phyloP scores from a whole-genome alignment of 2,329 filamentous ascomycete species.

The Verticillium nubilum region DNA sequence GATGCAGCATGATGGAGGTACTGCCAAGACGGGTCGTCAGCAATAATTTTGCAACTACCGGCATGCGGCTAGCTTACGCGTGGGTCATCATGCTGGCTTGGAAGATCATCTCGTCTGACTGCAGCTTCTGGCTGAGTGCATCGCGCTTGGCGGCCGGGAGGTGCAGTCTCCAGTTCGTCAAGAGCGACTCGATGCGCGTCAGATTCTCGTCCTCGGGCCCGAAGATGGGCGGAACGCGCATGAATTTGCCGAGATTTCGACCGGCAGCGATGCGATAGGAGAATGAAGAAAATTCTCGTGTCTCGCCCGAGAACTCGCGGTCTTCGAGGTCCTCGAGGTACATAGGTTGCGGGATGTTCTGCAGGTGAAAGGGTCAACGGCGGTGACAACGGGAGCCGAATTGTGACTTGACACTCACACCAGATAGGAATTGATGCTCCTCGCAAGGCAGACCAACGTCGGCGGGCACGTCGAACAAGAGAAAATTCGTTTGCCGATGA shows the following conservation, averaged over 20 bases:
- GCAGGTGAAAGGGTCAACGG: background rate
- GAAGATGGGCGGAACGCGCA: conserved; percentile 49
- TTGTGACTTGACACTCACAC: conserved; percentile 36
- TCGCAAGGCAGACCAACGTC: conserved; percentile 77
- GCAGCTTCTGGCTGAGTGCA: conserved; percentile 62
- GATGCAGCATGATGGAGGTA: conserved; percentile 69
- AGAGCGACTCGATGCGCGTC: conserved; percentile 42
- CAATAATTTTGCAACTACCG: background rate
- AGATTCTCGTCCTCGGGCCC: conserved; percentile 50
- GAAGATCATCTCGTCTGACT: conserved; percentile 85
- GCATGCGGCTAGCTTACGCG: conserved; percentile 33
- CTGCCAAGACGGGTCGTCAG: conserved; percentile 22
- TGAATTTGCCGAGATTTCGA: conserved; percentile 71
- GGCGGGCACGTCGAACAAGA: conserved; percentile 60
- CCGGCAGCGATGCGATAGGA: conserved; percentile 78
- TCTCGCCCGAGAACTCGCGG: conserved; percentile 64
- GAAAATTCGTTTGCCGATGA: conserved; percentile 64
- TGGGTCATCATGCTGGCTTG: conserved; percentile 78
- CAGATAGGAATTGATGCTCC: conserved; percentile 62
- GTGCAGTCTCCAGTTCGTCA: conserved; percentile 74
- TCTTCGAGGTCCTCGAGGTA: conserved; percentile 74
- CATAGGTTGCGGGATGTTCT: conserved; percentile 54
- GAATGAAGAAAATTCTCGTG: conserved; percentile 74
- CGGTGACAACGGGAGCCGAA: background rate
- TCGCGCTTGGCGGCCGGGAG: conserved; percentile 68